A percentile compares a stretch with the other conserved stretches of the same genome.
Conservation (phyloP, 176 grass and related monocot genomes). For the Musa beccarii region DNA sequence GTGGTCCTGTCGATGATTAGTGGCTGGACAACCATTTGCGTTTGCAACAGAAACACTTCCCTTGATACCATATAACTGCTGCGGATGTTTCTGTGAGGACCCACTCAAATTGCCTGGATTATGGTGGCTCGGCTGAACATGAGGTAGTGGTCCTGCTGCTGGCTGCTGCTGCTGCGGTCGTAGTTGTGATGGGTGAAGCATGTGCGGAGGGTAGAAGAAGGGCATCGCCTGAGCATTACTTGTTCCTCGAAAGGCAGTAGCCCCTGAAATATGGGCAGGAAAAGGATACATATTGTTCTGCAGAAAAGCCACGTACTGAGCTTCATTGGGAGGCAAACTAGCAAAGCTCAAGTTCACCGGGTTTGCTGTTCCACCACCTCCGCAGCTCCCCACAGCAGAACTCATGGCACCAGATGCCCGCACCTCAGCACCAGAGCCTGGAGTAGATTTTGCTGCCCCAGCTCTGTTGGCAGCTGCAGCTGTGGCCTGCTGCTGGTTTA, state of each 20-base stretch:
- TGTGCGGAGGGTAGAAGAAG: constrained; percentile 75
- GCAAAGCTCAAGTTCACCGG: constrained; percentile 88
- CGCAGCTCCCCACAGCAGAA: constrained; percentile 22
- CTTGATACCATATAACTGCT: not conserved
- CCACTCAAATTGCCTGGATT: constrained; percentile 41
- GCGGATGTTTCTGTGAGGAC: constrained; percentile 31
- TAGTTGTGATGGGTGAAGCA: constrained; percentile 73
- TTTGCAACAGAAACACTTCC: not conserved
- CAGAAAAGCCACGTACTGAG: constrained; percentile 72
- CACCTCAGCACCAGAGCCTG: constrained; percentile 26
- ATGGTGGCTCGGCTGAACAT: constrained; percentile 22
- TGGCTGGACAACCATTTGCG: constrained; percentile 31
- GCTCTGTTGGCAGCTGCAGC: constrained; percentile 41
- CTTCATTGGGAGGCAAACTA: constrained; percentile 43
- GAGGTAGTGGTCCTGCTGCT: constrained; percentile 8
- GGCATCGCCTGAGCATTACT: constrained; percentile 59
- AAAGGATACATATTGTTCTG: constrained; percentile 70
- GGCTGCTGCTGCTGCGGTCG: constrained; percentile 52
- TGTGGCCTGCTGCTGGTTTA: constrained; percentile 73
- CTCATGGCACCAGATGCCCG: constrained; percentile 28
- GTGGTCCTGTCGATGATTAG: constrained; percentile 33
- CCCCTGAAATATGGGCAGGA: constrained; percentile 49
- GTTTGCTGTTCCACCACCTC: constrained; percentile 25
- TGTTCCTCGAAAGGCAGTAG: constrained; percentile 54
- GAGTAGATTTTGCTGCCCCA: constrained; percentile 41